These are phyloP conservation scores for Eucalyptus cladocalyx DNA, from an alignment of 345 rosid species.

Conservation along the genomic window DNA sequence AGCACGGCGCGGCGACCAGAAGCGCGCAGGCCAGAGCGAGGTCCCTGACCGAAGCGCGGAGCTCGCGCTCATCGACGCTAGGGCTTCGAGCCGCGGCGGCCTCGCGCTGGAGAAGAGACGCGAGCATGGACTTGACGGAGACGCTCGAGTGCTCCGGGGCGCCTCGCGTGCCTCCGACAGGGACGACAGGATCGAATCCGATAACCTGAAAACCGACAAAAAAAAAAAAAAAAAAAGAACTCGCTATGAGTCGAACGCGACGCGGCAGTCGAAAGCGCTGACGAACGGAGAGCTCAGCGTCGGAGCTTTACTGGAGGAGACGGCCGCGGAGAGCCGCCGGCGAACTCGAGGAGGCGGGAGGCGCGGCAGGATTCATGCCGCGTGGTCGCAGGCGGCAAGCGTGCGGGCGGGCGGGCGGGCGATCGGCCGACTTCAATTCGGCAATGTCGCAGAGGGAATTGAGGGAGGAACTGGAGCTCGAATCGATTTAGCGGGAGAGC, in stretches of 20 bases:
- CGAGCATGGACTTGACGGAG: constrained; percentile 34
- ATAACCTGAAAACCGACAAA: constrained; percentile 18
- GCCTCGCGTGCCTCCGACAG: constrained; percentile 26
- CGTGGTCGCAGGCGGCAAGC: background rate
- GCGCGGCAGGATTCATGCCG: background rate
- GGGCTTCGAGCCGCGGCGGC: background rate
- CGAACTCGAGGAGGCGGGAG: background rate
- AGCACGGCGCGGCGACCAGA: constrained; percentile 38
- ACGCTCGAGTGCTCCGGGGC: constrained; percentile 30
- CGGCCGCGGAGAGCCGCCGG: constrained; percentile 12
- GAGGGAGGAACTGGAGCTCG: background rate
- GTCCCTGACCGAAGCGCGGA: constrained; percentile 15
- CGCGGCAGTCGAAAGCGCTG: background rate
- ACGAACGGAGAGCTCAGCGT: background rate
- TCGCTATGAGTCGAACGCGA: background rate
- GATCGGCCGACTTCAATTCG: background rate
- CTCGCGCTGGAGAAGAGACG: constrained; percentile 32
- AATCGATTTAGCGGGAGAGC: background rate
- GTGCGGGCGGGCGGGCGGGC: background rate
- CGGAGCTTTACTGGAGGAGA: constrained; percentile 37
- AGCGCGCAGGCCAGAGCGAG: constrained; percentile 64
- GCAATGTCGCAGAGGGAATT: background rate
- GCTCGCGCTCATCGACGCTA: background rate
- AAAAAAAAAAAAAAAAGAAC: background rate
- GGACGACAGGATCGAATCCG: constrained; percentile 16